Conservation (phyloP, 352 stramenopile genomes). For the Globisporangium paroecandrum region DNA sequence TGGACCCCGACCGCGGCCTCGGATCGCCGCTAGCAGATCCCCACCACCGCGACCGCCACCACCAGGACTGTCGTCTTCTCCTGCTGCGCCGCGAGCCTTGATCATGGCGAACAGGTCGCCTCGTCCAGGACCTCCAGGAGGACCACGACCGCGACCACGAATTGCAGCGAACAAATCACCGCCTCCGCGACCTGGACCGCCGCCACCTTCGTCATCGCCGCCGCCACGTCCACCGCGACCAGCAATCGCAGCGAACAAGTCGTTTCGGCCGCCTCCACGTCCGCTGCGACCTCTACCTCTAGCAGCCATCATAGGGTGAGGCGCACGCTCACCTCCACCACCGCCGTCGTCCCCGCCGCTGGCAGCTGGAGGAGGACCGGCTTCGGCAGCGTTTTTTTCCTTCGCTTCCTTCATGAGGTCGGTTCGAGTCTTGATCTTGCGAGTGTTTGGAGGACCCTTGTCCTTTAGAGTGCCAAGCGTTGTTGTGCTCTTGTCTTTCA, state of each 20-base stretch:
- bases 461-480: constrained; percentile 55
- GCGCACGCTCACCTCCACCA: constrained; percentile 23
- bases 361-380: constrained; percentile 24
- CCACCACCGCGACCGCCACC: constrained; percentile 30
- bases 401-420: constrained; percentile 86
- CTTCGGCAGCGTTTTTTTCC: constrained; percentile 75
- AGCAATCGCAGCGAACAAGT: constrained; percentile 52
- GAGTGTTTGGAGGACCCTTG: constrained; percentile 51
- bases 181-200: constrained; percentile 27
- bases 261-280: constrained; percentile 23
- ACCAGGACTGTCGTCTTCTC: constrained; percentile 23
- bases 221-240: constrained; percentile 45
- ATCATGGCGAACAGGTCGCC: constrained; percentile 72
- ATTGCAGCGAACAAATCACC: constrained; percentile 57
- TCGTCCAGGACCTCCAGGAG: constrained; percentile 38
- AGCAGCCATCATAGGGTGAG: constrained; percentile 38
- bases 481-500: constrained; percentile 49
- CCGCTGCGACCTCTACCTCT: constrained; percentile 39
- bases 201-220: constrained; percentile 33
- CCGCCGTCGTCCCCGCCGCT: constrained; percentile 25
- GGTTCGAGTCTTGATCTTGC: constrained; percentile 60
- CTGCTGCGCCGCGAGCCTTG: constrained; percentile 32
- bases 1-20: constrained; percentile 35
- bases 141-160: constrained; percentile 44
- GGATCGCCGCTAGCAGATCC: constrained; percentile 59